phyloP scores from a whole-genome alignment of 768 basidiomycete species.

The Filobasidium floriforme region DNA sequence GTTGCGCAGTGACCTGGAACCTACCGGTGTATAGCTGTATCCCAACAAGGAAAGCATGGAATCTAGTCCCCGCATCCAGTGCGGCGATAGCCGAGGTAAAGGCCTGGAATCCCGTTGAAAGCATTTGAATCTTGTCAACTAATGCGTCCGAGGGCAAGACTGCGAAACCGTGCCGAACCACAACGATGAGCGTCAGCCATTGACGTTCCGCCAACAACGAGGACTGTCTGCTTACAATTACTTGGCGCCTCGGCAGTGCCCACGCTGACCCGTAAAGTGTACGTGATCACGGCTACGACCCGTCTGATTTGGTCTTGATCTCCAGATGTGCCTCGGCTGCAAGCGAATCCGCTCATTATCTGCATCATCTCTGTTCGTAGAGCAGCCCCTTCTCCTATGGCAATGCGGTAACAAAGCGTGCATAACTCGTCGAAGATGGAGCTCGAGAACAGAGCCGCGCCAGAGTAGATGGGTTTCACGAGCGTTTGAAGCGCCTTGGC shows the following conservation, averaged over 20 bases:
- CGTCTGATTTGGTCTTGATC: slow-evolving; percentile 35
- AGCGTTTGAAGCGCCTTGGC: slow-evolving; percentile 71
- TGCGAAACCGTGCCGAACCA: not conserved
- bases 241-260: slow-evolving; percentile 46
- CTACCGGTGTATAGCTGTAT: slow-evolving; percentile 71
- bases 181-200: not conserved
- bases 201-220: not conserved
- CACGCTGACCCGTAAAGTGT: slow-evolving; percentile 65
- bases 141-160: slow-evolving; percentile 50
- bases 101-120: slow-evolving; percentile 58
- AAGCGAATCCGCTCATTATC: slow-evolving; percentile 57
- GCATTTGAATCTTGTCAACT: slow-evolving; percentile 58
- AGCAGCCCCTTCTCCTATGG: slow-evolving; percentile 69
- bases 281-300: slow-evolving; percentile 58
- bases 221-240: slow-evolving; percentile 9
- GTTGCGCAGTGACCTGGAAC: slow-evolving; percentile 19
- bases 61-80: slow-evolving; percentile 23
- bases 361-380: slow-evolving; percentile 68
- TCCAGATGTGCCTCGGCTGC: slow-evolving; percentile 22
- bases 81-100: slow-evolving; percentile 57
- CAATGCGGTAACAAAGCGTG: slow-evolving; percentile 78
- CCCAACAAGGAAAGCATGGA: slow-evolving; percentile 49
- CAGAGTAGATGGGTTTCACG: slow-evolving; percentile 71
- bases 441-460: slow-evolving; percentile 69
- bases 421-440: slow-evolving; percentile 83